Evolutionary conservation across 805 yeast genomes (phyloP).

Genomic region (Nakazawaea ernobii): DNA sequence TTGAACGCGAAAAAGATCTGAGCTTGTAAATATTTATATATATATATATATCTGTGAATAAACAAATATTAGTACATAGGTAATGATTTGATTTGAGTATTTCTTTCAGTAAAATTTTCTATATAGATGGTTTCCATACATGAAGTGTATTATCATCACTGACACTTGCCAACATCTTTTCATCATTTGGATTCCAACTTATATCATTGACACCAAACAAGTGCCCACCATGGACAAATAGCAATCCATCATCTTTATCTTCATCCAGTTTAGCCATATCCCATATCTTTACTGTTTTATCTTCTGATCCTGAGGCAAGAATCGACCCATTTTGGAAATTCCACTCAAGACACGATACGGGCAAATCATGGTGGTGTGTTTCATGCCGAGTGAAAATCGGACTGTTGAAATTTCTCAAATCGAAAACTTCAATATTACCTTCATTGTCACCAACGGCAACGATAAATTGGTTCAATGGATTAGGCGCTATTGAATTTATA

Average conservation of each 20-base stretch:
- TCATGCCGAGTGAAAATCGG: conserved; percentile 22
- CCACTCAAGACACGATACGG: conserved; percentile 70
- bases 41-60: neutral
- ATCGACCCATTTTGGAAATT: conserved; percentile 50
- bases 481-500: conserved; percentile 58
- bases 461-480: conserved; percentile 47
- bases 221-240: conserved; percentile 83
- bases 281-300: conserved; percentile 57
- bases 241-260: conserved; percentile 20
- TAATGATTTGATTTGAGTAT: too few relatives aligned
- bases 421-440: conserved; percentile 61
- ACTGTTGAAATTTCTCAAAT: conserved; percentile 41
- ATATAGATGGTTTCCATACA: conserved; percentile 62
- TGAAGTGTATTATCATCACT: conserved; percentile 86
- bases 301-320: conserved; percentile 64
- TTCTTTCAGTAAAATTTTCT: neutral
- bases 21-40: neutral
- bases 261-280: conserved; percentile 32
- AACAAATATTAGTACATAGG: too few relatives aligned
- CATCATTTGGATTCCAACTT: conserved; percentile 72
- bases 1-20: neutral
- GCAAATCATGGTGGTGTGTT: conserved; percentile 37
- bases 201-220: conserved; percentile 81
- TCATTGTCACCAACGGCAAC: conserved; percentile 63
- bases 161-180: conserved; percentile 68